Percentiles rank a stretch among this genome's conserved stretches.
These are phyloP conservation scores for Thelonectria olida DNA, from an alignment of 2,329 filamentous ascomycete species.

Conservation along the genomic window DNA sequence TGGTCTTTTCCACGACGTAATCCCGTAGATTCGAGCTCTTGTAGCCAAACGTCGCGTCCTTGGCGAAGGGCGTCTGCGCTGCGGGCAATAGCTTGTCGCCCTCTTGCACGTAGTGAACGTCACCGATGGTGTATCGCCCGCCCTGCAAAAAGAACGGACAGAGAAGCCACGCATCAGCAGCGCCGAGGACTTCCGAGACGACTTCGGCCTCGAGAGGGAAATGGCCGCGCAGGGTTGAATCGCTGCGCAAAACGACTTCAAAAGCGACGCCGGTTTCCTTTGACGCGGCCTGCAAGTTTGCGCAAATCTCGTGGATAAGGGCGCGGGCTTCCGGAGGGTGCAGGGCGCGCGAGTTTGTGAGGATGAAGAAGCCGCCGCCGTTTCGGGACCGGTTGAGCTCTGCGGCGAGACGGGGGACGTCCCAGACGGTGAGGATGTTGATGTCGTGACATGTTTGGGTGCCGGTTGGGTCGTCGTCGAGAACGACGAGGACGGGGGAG, in stretches of 20 bases:
- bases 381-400: constrained; percentile 52
- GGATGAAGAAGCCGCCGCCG: constrained; percentile 65
- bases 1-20: constrained; percentile 64
- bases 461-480: constrained; percentile 68
- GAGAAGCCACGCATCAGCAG: constrained; percentile 62
- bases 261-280: constrained; percentile 50
- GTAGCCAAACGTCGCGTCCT: constrained; percentile 67
- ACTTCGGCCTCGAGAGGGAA: constrained; percentile 65
- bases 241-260: constrained; percentile 65
- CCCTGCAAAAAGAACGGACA: constrained; percentile 69
- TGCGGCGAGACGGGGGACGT: constrained; percentile 50
- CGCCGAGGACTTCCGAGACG: constrained; percentile 58
- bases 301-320: constrained; percentile 61
- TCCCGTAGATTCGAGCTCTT: constrained; percentile 55
- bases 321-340: constrained; percentile 56
- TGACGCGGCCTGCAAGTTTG: constrained; percentile 57
- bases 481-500: constrained; percentile 49
- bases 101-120: constrained; percentile 67
- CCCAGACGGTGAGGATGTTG: constrained; percentile 64
- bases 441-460: constrained; percentile 70
- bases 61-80: constrained; percentile 63
- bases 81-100: constrained; percentile 52
- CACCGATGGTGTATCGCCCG: constrained; percentile 63
- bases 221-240: constrained; percentile 66
- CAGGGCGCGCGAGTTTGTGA: constrained; percentile 67